These are phyloP conservation scores for Sporothrix humicola DNA, from an alignment of 2,329 filamentous ascomycete genomes.

Conservation along the genomic window DNA sequence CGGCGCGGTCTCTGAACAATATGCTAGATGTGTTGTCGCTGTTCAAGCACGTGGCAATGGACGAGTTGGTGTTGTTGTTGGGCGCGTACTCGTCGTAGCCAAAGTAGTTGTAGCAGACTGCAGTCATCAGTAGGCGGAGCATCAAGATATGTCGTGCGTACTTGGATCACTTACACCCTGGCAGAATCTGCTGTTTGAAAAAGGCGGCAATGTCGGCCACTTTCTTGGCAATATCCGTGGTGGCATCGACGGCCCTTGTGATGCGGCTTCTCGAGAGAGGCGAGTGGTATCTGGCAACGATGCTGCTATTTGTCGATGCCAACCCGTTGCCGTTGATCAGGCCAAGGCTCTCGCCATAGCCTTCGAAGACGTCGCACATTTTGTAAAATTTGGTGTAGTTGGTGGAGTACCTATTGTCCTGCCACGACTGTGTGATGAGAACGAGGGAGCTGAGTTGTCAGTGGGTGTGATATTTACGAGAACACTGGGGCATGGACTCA, in stretches of 20 bases:
- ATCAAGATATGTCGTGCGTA: not conserved
- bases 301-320: slow-evolving; percentile 38
- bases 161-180: slow-evolving; percentile 50
- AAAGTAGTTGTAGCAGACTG: slow-evolving; percentile 49
- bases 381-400: slow-evolving; percentile 47
- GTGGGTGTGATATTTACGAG: not conserved
- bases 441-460: slow-evolving; percentile 39
- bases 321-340: not conserved
- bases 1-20: slow-evolving; percentile 56
- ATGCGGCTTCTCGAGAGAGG: not conserved
- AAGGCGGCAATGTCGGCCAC: slow-evolving; percentile 61
- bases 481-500: not conserved
- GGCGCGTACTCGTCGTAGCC: slow-evolving; percentile 52
- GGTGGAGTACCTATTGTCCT: slow-evolving; percentile 45
- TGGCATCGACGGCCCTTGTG: slow-evolving; percentile 39
- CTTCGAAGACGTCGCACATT: slow-evolving; percentile 49
- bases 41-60: slow-evolving; percentile 57
- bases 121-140: not conserved
- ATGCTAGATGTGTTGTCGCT: slow-evolving; percentile 57
- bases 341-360: slow-evolving; percentile 32
- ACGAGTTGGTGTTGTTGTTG: slow-evolving; percentile 41
- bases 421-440: slow-evolving; percentile 44
- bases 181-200: slow-evolving; percentile 54
- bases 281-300: not conserved
- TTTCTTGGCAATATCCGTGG: slow-evolving; percentile 57